phyloP scores from a whole-genome alignment of 768 basidiomycete genomes.

The Rubroboletus satanas region DNA sequence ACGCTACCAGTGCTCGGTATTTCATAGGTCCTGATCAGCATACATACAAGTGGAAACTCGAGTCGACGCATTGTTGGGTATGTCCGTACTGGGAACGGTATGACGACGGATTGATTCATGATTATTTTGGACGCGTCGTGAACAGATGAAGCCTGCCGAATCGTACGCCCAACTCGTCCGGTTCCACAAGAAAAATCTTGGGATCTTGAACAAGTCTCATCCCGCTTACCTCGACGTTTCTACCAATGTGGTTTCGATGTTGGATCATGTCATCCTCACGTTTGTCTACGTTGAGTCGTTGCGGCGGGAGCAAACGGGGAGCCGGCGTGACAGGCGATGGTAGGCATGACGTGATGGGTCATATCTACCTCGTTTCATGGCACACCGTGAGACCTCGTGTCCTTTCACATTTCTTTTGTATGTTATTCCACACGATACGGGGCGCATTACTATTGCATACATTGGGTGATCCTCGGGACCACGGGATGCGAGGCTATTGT shows the following conservation, averaged over 20 bases:
- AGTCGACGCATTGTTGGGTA: conserved; percentile 25
- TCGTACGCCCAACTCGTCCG: conserved; percentile 20
- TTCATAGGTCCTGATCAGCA: conserved; percentile 31
- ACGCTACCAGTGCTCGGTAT: conserved; percentile 25
- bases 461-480: no score
- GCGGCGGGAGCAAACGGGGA: conserved; percentile 5
- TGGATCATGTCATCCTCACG: conserved; percentile 28
- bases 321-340: not conserved
- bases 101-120: no score
- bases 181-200: conserved; percentile 24
- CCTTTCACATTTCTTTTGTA: no score
- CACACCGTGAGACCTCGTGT: no score
- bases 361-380: no score
- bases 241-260: conserved; percentile 11
- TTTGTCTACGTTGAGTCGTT: conserved; percentile 23
- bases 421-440: no score
- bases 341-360: no score
- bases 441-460: no score
- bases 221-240: conserved; percentile 25
- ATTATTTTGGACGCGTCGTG: not conserved
- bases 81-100: not conserved
- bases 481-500: no score
- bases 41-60: conserved; percentile 33
- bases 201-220: conserved; percentile 16
- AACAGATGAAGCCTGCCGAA: conserved; percentile 17